Evolutionary conservation across 257 asterid species (phyloP).

Genomic region (Penstemon davidsonii): DNA sequence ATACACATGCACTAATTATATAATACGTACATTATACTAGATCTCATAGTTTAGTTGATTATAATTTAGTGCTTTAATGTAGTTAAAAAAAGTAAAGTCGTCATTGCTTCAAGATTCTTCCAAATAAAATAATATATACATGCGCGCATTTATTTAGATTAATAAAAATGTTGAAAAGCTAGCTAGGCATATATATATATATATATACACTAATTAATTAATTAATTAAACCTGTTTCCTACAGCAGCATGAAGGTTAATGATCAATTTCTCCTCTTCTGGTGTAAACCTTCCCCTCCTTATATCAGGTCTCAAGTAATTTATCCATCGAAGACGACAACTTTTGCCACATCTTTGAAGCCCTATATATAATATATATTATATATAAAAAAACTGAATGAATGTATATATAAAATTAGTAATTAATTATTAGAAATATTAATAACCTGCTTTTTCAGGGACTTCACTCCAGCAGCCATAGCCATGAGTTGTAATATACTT

Average conservation of each 20-base stretch:
- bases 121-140: background rate
- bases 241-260: slow-evolving; percentile 90
- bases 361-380: slow-evolving; percentile 36
- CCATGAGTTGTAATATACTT: slow-evolving; percentile 81
- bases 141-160: too few species aligned
- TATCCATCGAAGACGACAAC: slow-evolving; percentile 92
- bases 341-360: slow-evolving; percentile 92
- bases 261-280: slow-evolving; percentile 81
- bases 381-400: background rate
- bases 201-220: background rate
- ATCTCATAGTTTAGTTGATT: background rate
- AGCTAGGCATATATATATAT: background rate
- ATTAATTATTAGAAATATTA: background rate
- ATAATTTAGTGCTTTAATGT: background rate
- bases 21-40: background rate
- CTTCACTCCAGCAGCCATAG: slow-evolving; percentile 99
- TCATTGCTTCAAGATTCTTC: background rate
- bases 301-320: slow-evolving; percentile 94
- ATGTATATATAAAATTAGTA: background rate
- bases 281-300: slow-evolving; percentile 86
- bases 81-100: background rate
- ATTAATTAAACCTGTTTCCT: slow-evolving; percentile 75
- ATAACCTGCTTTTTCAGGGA: slow-evolving; percentile 93
- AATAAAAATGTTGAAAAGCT: background rate
- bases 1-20: slow-evolving; percentile 24